These are phyloP conservation scores for Fusarium avenaceum DNA, from an alignment of 2,329 filamentous ascomycete genomes.

Conservation along the genomic window DNA sequence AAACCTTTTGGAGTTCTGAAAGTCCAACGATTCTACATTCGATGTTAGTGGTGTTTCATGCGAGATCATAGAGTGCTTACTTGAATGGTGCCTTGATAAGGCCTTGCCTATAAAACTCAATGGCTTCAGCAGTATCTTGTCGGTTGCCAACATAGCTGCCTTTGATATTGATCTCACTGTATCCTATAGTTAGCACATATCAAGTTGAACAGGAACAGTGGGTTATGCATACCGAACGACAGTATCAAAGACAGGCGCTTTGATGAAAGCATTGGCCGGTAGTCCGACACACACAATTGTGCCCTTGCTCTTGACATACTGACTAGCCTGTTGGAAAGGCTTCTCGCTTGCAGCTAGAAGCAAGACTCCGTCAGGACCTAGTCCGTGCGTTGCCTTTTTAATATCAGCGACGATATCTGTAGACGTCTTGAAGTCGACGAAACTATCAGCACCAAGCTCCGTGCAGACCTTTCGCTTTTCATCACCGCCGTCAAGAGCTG, in stretches of 20 bases:
- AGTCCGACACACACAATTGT: slow-evolving; percentile 87
- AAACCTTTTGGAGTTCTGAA: slow-evolving; percentile 80
- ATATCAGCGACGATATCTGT: slow-evolving; percentile 85
- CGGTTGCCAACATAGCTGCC: slow-evolving; percentile 92
- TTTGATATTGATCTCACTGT: slow-evolving; percentile 86
- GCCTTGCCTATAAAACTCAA: slow-evolving; percentile 86
- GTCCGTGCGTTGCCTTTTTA: slow-evolving; percentile 75
- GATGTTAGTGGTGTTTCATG: slow-evolving; percentile 5
- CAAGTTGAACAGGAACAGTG: accelerated
- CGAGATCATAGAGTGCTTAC: not conserved
- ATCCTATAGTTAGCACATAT: not conserved
- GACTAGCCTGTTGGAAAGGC: slow-evolving; percentile 91
- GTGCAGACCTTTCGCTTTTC: slow-evolving; percentile 81
- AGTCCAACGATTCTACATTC: slow-evolving; percentile 72
- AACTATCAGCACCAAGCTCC: slow-evolving; percentile 76
- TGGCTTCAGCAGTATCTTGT: slow-evolving; percentile 84
- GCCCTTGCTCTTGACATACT: slow-evolving; percentile 84
- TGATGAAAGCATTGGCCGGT: slow-evolving; percentile 82
- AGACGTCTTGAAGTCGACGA: slow-evolving; percentile 81
- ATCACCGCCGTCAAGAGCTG: slow-evolving; percentile 85
- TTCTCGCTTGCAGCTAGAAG: slow-evolving; percentile 86
- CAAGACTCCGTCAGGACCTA: slow-evolving; percentile 87
- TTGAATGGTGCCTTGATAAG: slow-evolving; percentile 88
- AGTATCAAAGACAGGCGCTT: slow-evolving; percentile 86
- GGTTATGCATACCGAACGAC: slow-evolving; percentile 65